These are phyloP conservation scores for Quercus phellos DNA, from an alignment of 331 rosid species.

Conservation along the genomic window DNA sequence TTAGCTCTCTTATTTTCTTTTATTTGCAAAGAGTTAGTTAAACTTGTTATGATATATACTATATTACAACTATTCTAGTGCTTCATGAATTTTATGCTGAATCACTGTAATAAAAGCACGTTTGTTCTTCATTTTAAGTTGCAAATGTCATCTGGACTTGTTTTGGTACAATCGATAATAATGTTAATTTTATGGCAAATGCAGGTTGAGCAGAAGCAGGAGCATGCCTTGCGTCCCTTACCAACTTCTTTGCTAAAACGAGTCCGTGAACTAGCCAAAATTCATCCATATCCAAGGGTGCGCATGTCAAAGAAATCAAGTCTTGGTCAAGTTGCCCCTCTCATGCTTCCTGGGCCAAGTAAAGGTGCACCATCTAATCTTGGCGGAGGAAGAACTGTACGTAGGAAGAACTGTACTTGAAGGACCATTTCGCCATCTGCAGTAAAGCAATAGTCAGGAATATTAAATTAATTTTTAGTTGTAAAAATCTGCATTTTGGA, in stretches of 20 bases:
- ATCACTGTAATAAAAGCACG: too few relatives aligned
- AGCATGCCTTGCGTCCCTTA: slow-evolving; percentile 43
- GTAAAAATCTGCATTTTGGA: slow-evolving; percentile 24
- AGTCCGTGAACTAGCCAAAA: slow-evolving; percentile 73
- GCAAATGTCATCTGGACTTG: not conserved
- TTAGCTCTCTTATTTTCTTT: slow-evolving; percentile 13
- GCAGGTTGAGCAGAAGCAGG: slow-evolving; percentile 58
- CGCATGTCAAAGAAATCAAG: slow-evolving; percentile 46
- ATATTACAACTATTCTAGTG: not conserved
- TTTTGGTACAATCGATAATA: slow-evolving; percentile 9
- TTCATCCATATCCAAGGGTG: slow-evolving; percentile 83
- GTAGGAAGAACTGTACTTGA: slow-evolving; percentile 43
- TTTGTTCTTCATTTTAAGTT: not conserved
- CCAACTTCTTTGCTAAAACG: slow-evolving; percentile 61
- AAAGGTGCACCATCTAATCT: slow-evolving; percentile 27
- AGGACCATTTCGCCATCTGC: slow-evolving; percentile 20
- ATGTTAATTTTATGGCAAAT: slow-evolving; percentile 18
- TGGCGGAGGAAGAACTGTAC: slow-evolving; percentile 43
- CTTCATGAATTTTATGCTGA: not conserved
- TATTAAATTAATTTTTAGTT: slow-evolving; percentile 38
- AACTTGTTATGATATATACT: not conserved
- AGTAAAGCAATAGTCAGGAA: slow-evolving; percentile 33
- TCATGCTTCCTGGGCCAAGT: slow-evolving; percentile 26
- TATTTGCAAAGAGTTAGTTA: not conserved
- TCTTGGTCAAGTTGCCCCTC: slow-evolving; percentile 26